These are phyloP conservation scores for Trichophaea hybrida DNA, from an alignment of 2,329 filamentous ascomycete genomes.

Conservation along the genomic window DNA sequence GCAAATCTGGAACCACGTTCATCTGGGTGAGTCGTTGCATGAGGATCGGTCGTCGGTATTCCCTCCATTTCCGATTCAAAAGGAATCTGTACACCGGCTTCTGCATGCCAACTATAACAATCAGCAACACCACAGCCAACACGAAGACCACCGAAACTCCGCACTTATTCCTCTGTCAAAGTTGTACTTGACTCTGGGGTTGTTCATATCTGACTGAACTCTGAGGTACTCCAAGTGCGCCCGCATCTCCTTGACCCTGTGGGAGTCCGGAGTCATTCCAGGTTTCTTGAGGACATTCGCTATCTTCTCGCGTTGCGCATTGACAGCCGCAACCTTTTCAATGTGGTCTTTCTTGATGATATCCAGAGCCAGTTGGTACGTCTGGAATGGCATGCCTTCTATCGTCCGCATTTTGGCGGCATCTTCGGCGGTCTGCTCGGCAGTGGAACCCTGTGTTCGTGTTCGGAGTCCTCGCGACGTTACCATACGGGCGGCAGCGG, in stretches of 20 bases:
- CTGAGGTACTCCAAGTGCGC: slow-evolving; percentile 63
- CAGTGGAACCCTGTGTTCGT: neutral
- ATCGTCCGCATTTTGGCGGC: slow-evolving; percentile 32
- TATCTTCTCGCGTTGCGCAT: slow-evolving; percentile 53
- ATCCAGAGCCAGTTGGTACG: slow-evolving; percentile 89
- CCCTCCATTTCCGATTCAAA: slow-evolving; percentile 73
- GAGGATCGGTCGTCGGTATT: slow-evolving; percentile 64
- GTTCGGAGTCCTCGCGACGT: neutral
- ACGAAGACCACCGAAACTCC: slow-evolving; percentile 25
- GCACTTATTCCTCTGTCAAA: slow-evolving; percentile 85
- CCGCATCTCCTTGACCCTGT: slow-evolving; percentile 53
- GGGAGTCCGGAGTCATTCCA: slow-evolving; percentile 31
- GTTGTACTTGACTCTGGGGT: slow-evolving; percentile 79
- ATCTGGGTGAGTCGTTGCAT: slow-evolving; percentile 78
- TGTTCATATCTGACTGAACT: slow-evolving; percentile 85
- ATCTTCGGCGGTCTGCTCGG: slow-evolving; percentile 50
- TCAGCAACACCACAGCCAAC: neutral
- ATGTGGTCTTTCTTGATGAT: slow-evolving; percentile 64
- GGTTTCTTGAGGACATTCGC: slow-evolving; percentile 40
- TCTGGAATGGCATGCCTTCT: slow-evolving; percentile 89
- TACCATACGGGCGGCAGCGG: neutral
- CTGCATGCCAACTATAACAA: slow-evolving; percentile 52
- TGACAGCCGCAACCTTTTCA: slow-evolving; percentile 64
- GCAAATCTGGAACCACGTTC: slow-evolving; percentile 72
- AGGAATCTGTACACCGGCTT: slow-evolving; percentile 92